Conservation (phyloP, 768 basidiomycete species). For the Dacryopinax primogenitus region DNA sequence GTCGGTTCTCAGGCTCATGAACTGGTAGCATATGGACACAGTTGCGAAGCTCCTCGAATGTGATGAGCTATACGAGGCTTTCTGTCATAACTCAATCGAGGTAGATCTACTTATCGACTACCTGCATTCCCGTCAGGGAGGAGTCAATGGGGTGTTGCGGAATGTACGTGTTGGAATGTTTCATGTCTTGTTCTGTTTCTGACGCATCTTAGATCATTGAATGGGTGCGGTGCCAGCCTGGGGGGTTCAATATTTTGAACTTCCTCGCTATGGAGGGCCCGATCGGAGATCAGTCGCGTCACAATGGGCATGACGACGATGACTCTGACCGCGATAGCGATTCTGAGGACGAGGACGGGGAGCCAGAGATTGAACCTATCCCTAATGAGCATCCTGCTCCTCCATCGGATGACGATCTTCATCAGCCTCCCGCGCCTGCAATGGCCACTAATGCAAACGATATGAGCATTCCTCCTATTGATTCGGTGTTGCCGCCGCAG, state of each 20-base stretch:
- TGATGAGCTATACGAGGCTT: neutral
- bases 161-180: neutral
- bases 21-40: neutral
- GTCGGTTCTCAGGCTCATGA: neutral
- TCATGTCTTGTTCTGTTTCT: no score
- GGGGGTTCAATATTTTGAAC: neutral
- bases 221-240: neutral
- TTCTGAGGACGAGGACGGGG: neutral
- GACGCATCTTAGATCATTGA: neutral
- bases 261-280: neutral
- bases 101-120: conserved; percentile 2
- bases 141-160: neutral
- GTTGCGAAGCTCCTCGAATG: neutral
- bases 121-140: neutral
- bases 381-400: neutral
- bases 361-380: neutral
- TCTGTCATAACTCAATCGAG: conserved; percentile 4
- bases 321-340: neutral
- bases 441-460: no score
- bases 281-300: neutral
- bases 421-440: no score
- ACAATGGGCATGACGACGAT: neutral
- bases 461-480: no score
- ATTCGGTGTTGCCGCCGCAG: no score
- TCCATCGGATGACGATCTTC: neutral